These are phyloP conservation scores for Mortierella sp. DNA, from an alignment of 371 early-diverging fungal genomes.

Conservation along the genomic window DNA sequence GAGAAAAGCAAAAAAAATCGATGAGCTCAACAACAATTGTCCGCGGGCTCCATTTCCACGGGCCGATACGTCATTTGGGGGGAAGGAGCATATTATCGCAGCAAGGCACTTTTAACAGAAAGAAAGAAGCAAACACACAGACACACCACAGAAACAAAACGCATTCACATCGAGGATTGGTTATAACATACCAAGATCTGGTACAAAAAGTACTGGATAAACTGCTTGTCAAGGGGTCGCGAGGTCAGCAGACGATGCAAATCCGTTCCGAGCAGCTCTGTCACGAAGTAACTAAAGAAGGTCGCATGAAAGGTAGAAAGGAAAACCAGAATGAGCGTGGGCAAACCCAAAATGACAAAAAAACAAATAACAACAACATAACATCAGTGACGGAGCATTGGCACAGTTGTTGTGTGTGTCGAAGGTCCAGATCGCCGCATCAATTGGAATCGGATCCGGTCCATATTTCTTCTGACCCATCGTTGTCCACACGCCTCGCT, in stretches of 20 bases:
- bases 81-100: slow-evolving; percentile 6
- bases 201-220: slow-evolving; percentile 96
- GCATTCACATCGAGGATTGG: too few species aligned
- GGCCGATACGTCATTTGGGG: slow-evolving; percentile 11
- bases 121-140: background rate
- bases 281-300: slow-evolving; percentile 87
- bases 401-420: background rate
- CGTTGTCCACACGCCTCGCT: too few species aligned
- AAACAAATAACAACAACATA: too few species aligned
- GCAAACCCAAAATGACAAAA: background rate
- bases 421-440: slow-evolving; percentile 5
- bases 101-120: background rate
- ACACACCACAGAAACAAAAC: background rate
- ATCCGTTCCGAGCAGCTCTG: slow-evolving; percentile 94
- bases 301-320: slow-evolving; percentile 8
- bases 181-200: slow-evolving; percentile 82
- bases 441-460: slow-evolving; percentile 13
- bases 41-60: slow-evolving; percentile 12
- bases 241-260: slow-evolving; percentile 91
- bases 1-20: background rate
- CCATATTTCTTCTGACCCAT: too few species aligned
- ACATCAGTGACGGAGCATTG: background rate
- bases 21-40: slow-evolving; percentile 9
- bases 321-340: background rate
- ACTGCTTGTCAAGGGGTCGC: slow-evolving; percentile 91